Base-by-base conservation (phyloP, 306 rosid species). In the Hylodesmum podocarpum region DNA sequence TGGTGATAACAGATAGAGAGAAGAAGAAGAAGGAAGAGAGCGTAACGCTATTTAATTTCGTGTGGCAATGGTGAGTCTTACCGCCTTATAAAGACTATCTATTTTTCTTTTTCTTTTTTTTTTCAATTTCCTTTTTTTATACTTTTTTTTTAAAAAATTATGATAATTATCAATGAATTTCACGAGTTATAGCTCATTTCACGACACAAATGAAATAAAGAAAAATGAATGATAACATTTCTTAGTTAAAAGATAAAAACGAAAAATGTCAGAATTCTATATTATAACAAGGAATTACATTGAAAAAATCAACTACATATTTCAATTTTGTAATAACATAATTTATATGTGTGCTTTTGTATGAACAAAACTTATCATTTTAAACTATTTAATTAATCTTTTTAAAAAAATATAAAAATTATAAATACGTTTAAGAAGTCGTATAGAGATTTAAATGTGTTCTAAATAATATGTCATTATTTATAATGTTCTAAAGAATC, bases 1-100 rank as follows among this genome's bases (percentile, higher is more conserved):
- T 93, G 82, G 77, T 0, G 3, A 55, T 22, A 34, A 78, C 3
- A 2, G 47, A 58, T 37, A 14, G n/a, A 50, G 62, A 78, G 83
- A 57, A 6, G 1, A 46, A 54, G 16, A 13, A 24, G 78, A 59
- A 59, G 8, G 40, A 10, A 18, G 77, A 28, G 37, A 21, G 6
- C 24, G 8, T 50, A n/a, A 70, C 18, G 11, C 18, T 37, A 4
- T 16, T 34, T 63, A 25, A 13, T 21, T 74, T 46, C 61, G 80
- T 65, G 66, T 22, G 84, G 47, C 43, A 43, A 66, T 54, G 58
- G 41, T 49, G 6, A 65, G 68, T 13, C 33, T 19, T 15, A 29
- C 16, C 66, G 40, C 51, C 47, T 80, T 83, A 74, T 81, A 75
- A 36, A 71, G 18, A 11, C 44, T 44, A 8, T 6, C 50, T 5